These are phyloP conservation scores for Intubia oerlemansii DNA, from an alignment of 2,329 filamentous ascomycete species.

Conservation along the genomic window DNA sequence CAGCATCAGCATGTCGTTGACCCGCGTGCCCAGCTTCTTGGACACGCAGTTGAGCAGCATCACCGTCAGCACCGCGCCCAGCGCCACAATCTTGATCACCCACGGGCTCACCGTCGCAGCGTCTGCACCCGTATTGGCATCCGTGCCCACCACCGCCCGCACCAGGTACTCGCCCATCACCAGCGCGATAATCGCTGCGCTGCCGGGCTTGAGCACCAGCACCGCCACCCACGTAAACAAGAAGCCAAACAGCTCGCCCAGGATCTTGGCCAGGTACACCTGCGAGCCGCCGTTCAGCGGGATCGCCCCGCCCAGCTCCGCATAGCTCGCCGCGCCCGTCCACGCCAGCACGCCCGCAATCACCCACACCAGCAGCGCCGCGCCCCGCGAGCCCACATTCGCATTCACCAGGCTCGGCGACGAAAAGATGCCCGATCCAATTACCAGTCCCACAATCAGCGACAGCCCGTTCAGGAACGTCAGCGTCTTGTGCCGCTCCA, in stretches of 20 bases:
- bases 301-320: slow-evolving; percentile 86
- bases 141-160: slow-evolving; percentile 65
- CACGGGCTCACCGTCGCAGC: slow-evolving; percentile 54
- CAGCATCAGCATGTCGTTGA: slow-evolving; percentile 90
- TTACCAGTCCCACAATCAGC: slow-evolving; percentile 78
- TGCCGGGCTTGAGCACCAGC: slow-evolving; percentile 80
- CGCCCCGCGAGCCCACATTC: slow-evolving; percentile 39
- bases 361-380: slow-evolving; percentile 36
- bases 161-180: slow-evolving; percentile 98
- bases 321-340: slow-evolving; percentile 43
- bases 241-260: slow-evolving; percentile 82
- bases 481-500: slow-evolving; percentile 90
- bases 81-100: slow-evolving; percentile 75
- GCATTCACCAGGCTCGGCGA: slow-evolving; percentile 40
- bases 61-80: slow-evolving; percentile 53
- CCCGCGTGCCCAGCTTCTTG: slow-evolving; percentile 65
- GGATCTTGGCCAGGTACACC: slow-evolving; percentile 88
- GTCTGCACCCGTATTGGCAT: slow-evolving; percentile 26
- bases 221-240: slow-evolving; percentile 94
- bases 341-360: slow-evolving; percentile 39
- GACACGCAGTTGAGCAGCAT: slow-evolving; percentile 81
- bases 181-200: slow-evolving; percentile 84
- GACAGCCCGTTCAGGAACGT: slow-evolving; percentile 89
- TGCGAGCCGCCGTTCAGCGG: slow-evolving; percentile 88
- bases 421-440: slow-evolving; percentile 52